A percentile compares a stretch with the other conserved stretches of the same genome.
Conservation (phyloP, 805 yeast species). For the Metschnikowia rubicola region DNA sequence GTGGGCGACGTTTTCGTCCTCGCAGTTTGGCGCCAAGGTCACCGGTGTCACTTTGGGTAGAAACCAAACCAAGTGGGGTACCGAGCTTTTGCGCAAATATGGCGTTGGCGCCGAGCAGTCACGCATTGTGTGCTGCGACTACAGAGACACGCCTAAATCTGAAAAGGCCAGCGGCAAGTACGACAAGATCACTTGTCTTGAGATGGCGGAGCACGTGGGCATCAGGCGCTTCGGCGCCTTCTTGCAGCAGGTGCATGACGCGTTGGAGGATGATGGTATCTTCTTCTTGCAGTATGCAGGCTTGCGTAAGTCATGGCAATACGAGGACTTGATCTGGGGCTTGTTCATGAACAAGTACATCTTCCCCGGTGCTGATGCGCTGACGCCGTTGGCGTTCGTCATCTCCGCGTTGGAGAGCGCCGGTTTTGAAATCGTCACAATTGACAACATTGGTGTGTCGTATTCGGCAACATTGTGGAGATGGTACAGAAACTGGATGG, state of each 20-base stretch:
- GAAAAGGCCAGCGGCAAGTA: constrained; percentile 46
- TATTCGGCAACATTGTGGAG: constrained; percentile 88
- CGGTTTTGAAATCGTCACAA: constrained; percentile 79
- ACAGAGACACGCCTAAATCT: constrained; percentile 84
- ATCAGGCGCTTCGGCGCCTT: constrained; percentile 76
- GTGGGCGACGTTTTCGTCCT: constrained; percentile 77
- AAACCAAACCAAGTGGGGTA: constrained; percentile 91
- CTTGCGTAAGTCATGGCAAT: constrained; percentile 88
- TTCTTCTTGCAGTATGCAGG: constrained; percentile 89
- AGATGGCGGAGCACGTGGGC: constrained; percentile 97
- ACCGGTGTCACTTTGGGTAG: constrained; percentile 89
- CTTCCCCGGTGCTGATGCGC: constrained; percentile 97
- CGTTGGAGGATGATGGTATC: constrained; percentile 88
- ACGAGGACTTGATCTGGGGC: constrained; percentile 93
- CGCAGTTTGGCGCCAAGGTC: constrained; percentile 77
- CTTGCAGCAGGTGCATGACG: constrained; percentile 75
- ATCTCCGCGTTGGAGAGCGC: constrained; percentile 71
- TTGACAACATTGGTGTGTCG: constrained; percentile 90
- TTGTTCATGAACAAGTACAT: constrained; percentile 93
- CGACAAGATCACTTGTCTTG: constrained; percentile 85
- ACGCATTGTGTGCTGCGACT: constrained; percentile 75
- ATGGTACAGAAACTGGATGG: constrained; percentile 94
- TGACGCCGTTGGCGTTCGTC: constrained; percentile 87
- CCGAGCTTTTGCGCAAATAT: constrained; percentile 59
- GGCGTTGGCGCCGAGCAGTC: constrained; percentile 70